A percentile compares a stretch with the other conserved stretches of the same genome.
phyloP scores from a whole-genome alignment of 768 basidiomycete genomes.

The Daedalea quercina region DNA sequence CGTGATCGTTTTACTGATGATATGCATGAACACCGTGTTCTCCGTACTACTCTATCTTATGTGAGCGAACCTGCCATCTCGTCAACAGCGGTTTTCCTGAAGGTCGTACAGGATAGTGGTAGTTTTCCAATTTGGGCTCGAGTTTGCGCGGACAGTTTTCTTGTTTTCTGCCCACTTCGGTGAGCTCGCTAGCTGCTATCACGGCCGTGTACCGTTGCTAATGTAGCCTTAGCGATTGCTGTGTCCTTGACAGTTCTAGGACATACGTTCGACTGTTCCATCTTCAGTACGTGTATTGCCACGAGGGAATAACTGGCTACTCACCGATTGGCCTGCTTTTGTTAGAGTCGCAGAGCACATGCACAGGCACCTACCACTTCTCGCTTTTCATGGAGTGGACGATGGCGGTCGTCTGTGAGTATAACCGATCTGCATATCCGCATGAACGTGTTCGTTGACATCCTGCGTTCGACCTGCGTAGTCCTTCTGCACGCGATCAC shows the following conservation, averaged over 20 bases:
- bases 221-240: conserved; percentile 10
- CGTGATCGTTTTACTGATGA: conserved; percentile 14
- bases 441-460: background rate
- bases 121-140: conserved; percentile 16
- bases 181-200: conserved; percentile 2
- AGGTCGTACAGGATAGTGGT: conserved; percentile 17
- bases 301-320: background rate
- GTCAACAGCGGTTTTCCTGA: background rate
- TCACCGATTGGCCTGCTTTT: background rate
- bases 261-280: conserved; percentile 14
- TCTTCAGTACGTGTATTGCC: conserved; percentile 15
- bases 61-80: conserved; percentile 6
- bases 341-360: conserved; percentile 14
- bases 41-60: conserved; percentile 22
- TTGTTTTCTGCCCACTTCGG: conserved; percentile 18
- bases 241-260: conserved; percentile 16
- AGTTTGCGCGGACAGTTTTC: conserved; percentile 18
- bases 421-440: background rate
- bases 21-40: conserved; percentile 14
- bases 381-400: conserved; percentile 15
- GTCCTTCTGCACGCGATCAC: conserved; percentile 17
- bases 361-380: conserved; percentile 12
- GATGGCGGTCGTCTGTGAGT: conserved; percentile 19
- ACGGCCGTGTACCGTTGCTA: background rate
- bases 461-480: conserved; percentile 1